These are phyloP conservation scores for Cucurbita maxima DNA, from an alignment of 306 rosid species.

Conservation along the genomic window DNA sequence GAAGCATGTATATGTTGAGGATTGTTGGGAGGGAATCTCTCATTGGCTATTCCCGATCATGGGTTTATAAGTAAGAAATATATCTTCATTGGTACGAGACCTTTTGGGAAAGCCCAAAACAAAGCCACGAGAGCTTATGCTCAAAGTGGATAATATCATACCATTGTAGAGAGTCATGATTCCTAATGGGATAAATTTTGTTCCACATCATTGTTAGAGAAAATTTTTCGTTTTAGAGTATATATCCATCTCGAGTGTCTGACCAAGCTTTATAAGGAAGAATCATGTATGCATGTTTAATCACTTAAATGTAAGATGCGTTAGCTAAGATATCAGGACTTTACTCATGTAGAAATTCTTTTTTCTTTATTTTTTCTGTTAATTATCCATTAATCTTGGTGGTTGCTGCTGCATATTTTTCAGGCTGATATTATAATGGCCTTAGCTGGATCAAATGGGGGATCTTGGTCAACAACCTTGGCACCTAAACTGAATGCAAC, in stretches of 20 bases:
- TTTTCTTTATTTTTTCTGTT: background rate
- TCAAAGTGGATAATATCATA: too few species aligned
- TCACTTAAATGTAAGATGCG: background rate
- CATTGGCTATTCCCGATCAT: too few species aligned
- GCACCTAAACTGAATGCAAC: constrained; percentile 41
- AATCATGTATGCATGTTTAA: background rate
- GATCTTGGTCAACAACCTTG: constrained; percentile 82
- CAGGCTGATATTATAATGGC: constrained; percentile 97
- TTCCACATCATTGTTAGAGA: background rate
- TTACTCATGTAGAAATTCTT: background rate
- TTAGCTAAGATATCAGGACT: background rate
- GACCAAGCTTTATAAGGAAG: background rate
- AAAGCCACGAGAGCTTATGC: too few species aligned
- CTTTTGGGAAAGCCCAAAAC: too few species aligned
- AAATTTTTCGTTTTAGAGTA: background rate
- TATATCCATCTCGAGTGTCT: background rate
- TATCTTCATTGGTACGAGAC: too few species aligned
- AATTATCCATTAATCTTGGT: background rate
- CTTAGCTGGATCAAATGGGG: constrained; percentile 93
- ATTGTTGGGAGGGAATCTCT: too few species aligned
- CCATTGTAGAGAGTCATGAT: too few species aligned
- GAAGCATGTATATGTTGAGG: background rate
- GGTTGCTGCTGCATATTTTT: background rate
- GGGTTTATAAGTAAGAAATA: too few species aligned
- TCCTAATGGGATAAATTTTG: background rate